Evolutionary conservation across 768 basidiomycete genomes (phyloP).

Genomic region (Kwoniella heveanensis): DNA sequence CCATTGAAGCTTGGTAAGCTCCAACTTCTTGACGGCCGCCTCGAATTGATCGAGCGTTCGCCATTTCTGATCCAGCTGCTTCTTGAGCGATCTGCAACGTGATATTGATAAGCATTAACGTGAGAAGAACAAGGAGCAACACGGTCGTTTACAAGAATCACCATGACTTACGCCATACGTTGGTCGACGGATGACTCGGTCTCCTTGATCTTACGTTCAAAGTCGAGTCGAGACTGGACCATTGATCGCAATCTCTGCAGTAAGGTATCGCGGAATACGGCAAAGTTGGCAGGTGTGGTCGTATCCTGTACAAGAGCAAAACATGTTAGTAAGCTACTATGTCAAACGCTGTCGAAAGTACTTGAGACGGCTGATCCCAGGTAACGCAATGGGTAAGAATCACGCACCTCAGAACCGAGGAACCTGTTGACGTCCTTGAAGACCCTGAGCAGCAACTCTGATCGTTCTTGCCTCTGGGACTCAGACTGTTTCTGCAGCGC

Average conservation of each 20-base stretch:
- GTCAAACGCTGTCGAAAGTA: no score
- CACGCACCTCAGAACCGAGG: slow-evolving; percentile 62
- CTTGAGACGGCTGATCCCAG: no score
- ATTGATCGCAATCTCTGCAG: slow-evolving; percentile 82
- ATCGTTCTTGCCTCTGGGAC: slow-evolving; percentile 89
- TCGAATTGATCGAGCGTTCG: slow-evolving; percentile 93
- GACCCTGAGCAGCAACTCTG: slow-evolving; percentile 84
- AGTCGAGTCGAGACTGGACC: slow-evolving; percentile 78
- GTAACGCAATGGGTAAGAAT: no score
- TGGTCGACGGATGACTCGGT: slow-evolving; percentile 73
- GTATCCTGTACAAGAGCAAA: slow-evolving; percentile 40
- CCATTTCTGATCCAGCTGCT: slow-evolving; percentile 85
- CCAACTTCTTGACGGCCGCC: slow-evolving; percentile 74
- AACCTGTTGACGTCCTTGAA: slow-evolving; percentile 96
- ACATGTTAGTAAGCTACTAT: background rate
- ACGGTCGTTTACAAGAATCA: no score
- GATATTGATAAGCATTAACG: no score
- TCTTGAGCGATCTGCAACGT: slow-evolving; percentile 72
- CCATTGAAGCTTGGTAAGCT: slow-evolving; percentile 80
- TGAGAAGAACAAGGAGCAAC: no score
- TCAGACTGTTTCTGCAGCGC: slow-evolving; percentile 77
- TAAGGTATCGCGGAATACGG: slow-evolving; percentile 91
- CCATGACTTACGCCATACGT: slow-evolving; percentile 61
- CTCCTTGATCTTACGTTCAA: slow-evolving; percentile 81
- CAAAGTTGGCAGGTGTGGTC: slow-evolving; percentile 70